Conservation (phyloP, 768 basidiomycete genomes). For the Amyloporia xantha region DNA sequence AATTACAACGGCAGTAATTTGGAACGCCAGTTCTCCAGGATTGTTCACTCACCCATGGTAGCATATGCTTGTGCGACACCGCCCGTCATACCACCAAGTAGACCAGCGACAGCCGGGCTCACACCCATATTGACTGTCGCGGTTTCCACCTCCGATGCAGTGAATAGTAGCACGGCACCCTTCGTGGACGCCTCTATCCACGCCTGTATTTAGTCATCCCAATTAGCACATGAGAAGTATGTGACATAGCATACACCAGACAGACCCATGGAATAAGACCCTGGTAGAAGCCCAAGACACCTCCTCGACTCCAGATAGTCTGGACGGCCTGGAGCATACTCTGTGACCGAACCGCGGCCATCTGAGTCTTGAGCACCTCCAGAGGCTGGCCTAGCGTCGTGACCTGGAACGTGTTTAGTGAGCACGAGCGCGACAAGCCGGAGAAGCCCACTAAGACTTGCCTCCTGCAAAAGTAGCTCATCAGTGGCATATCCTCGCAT, state of each 20-base stretch:
- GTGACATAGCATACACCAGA: constrained; percentile 1
- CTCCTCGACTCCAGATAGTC: constrained; percentile 89
- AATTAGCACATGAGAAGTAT: neutral
- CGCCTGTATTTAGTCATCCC: constrained; percentile 49
- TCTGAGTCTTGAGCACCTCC: constrained; percentile 98
- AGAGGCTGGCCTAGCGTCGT: constrained; percentile 97
- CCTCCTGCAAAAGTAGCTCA: constrained; percentile 48
- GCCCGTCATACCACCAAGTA: constrained; percentile 96
- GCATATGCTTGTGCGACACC: constrained; percentile 98
- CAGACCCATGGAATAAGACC: constrained; percentile 97
- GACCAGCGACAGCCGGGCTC: constrained; percentile 75
- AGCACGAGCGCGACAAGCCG: neutral
- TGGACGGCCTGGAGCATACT: constrained; percentile 81
- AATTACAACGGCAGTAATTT: too few species aligned
- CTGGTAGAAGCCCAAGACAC: constrained; percentile 88
- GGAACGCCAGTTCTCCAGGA: neutral
- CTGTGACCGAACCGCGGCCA: constrained; percentile 95
- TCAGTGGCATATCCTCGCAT: constrained; percentile 20
- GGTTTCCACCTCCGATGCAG: constrained; percentile 91
- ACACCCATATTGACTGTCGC: constrained; percentile 57
- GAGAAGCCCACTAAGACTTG: constrained; percentile 32
- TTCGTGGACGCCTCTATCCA: constrained; percentile 99
- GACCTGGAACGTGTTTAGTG: constrained; percentile 45
- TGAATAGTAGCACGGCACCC: constrained; percentile 92
- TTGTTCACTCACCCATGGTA: constrained; percentile 83